These are phyloP conservation scores for Heterobasidion irregulare DNA, from an alignment of 1,284 basidiomycete genomes.

Conservation along the genomic window DNA sequence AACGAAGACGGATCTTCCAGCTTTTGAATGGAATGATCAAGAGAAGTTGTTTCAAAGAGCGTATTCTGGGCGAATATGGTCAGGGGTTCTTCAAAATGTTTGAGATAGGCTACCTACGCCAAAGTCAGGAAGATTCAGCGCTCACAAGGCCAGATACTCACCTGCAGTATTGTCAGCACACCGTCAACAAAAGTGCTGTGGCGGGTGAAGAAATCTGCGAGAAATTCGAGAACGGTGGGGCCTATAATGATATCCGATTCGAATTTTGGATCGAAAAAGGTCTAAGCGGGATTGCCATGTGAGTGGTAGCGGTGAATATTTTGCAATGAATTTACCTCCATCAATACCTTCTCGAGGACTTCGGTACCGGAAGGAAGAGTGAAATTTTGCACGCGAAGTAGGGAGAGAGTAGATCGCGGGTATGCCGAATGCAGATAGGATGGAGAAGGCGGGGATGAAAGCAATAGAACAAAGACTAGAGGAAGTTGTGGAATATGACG, in stretches of 20 bases:
- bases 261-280: constrained; percentile 54
- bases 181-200: constrained; percentile 49
- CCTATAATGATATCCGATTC: constrained; percentile 56
- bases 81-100: constrained; percentile 60
- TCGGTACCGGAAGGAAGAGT: constrained; percentile 35
- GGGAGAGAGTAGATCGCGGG: constrained; percentile 45
- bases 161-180: constrained; percentile 52
- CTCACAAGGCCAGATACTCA: constrained; percentile 15
- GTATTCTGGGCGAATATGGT: constrained; percentile 28
- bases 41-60: constrained; percentile 5
- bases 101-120: constrained; percentile 49
- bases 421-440: constrained; percentile 53
- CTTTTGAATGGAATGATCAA: constrained; percentile 7
- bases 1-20: constrained; percentile 19
- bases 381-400: constrained; percentile 45
- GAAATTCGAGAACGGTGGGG: constrained; percentile 40
- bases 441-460: constrained; percentile 44
- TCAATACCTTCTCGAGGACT: constrained; percentile 41
- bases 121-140: background rate
- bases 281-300: constrained; percentile 25
- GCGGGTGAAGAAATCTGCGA: constrained; percentile 46
- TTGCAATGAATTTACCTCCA: constrained; percentile 28
- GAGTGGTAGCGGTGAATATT: too few relatives aligned
- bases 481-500: constrained; percentile 40
- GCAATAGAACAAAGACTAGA: constrained; percentile 48